Conservation (phyloP, 106 monocot genomes). For the Dendrobium officinale region DNA sequence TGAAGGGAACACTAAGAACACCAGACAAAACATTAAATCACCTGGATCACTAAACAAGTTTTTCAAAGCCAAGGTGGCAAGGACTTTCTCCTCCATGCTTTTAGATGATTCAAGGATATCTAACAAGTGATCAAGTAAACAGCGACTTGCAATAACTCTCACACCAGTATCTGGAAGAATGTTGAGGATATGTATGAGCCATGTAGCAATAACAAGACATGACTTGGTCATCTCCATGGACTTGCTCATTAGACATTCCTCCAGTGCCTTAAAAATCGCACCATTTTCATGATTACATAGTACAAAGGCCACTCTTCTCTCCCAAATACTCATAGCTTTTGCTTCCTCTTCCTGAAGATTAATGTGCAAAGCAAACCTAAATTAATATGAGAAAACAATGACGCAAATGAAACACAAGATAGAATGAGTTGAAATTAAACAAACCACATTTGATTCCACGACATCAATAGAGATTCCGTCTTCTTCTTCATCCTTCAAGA, state of each 20-base stretch:
- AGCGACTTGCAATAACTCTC: constrained; percentile 26
- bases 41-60: constrained; percentile 43
- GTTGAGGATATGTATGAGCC: constrained; percentile 40
- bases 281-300: constrained; percentile 55
- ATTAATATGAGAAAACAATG: neutral
- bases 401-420: neutral
- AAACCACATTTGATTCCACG: constrained; percentile 6
- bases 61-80: constrained; percentile 33
- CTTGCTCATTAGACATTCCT: constrained; percentile 43
- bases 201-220: constrained; percentile 35
- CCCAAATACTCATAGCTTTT: constrained; percentile 31
- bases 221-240: constrained; percentile 38
- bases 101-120: constrained; percentile 34
- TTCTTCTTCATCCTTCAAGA: constrained; percentile 22
- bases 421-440: neutral
- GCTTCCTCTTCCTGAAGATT: constrained; percentile 37
- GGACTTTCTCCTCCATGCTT: constrained; percentile 41
- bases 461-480: neutral
- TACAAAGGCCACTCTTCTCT: constrained; percentile 43
- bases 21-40: neutral
- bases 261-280: constrained; percentile 46
- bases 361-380: constrained; percentile 6
- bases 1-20: neutral
- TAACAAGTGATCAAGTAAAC: constrained; percentile 34
- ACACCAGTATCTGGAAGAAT: constrained; percentile 42